These are phyloP conservation scores for Suillus placidus DNA, from an alignment of 768 basidiomycete genomes.

Conservation along the genomic window DNA sequence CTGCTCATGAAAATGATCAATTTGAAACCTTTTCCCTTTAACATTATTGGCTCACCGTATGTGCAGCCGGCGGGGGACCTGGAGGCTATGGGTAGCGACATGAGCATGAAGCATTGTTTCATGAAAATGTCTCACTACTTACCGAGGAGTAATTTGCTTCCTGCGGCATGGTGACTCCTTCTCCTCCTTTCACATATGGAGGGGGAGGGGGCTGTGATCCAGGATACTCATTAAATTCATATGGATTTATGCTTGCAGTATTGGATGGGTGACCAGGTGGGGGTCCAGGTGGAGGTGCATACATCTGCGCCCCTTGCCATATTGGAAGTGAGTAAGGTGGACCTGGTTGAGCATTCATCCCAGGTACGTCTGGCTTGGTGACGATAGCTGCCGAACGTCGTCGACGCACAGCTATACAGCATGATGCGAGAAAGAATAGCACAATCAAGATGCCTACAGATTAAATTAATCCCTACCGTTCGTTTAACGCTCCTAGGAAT, in stretches of 20 bases:
- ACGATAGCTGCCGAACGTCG: conserved; percentile 4
- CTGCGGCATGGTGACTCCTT: conserved; percentile 6
- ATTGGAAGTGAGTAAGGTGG: conserved; percentile 7
- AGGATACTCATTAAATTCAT: not conserved
- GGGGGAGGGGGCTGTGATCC: conserved; percentile 10
- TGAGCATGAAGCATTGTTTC: not conserved
- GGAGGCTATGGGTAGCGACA: conserved; percentile 13
- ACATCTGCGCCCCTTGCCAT: conserved; percentile 16
- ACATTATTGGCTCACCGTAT: conserved; percentile 9
- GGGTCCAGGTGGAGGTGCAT: conserved; percentile 5
- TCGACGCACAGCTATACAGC: conserved; percentile 11
- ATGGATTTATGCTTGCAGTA: not conserved
- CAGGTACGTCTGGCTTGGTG: conserved; percentile 2
- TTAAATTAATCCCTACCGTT: not conserved
- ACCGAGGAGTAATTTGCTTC: conserved; percentile 18
- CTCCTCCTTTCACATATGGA: conserved; percentile 3
- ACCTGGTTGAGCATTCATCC: not conserved
- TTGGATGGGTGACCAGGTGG: not conserved
- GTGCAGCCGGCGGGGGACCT: conserved; percentile 8
- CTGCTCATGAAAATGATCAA: not conserved
- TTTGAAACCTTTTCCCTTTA: not conserved
- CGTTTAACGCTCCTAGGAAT: not conserved
- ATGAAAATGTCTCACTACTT: conserved; percentile 6
- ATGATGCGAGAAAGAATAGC: conserved; percentile 13
- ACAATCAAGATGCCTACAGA: conserved; percentile 17